Percentiles rank a stretch among this genome's conserved stretches.
Conservation (phyloP, 768 basidiomycete genomes). For the Pleurotus tuoliensis region DNA sequence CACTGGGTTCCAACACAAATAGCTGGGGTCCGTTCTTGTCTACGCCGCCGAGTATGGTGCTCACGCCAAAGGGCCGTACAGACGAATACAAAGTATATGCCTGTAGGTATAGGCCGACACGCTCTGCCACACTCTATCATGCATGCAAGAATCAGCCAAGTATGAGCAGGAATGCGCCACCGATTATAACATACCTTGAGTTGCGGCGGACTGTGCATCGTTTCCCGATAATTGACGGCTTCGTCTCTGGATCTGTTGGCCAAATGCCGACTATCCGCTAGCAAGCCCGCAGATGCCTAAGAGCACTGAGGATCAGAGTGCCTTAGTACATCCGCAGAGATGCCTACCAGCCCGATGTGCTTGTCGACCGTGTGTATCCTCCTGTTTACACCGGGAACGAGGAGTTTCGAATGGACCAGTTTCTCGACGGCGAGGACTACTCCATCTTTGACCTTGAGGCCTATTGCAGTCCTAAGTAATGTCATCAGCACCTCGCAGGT, state of each 20-base stretch:
- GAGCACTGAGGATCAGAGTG: neutral
- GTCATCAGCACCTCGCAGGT: neutral
- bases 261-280: conserved; percentile 90
- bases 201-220: conserved; percentile 68
- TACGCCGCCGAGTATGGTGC: conserved; percentile 84
- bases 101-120: conserved; percentile 87
- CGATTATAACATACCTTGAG: conserved; percentile 57
- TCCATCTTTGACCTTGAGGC: conserved; percentile 91
- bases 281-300: conserved; percentile 88
- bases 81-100: conserved; percentile 97
- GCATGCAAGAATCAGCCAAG: neutral
- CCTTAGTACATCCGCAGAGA: neutral
- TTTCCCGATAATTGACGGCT: conserved; percentile 67
- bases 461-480: conserved; percentile 81
- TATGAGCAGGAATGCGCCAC: neutral
- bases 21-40: conserved; percentile 86
- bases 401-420: conserved; percentile 90
- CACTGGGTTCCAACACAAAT: conserved; percentile 93
- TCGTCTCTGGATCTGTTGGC: conserved; percentile 84
- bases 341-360: conserved; percentile 84
- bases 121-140: conserved; percentile 49
- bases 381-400: conserved; percentile 89
- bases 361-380: conserved; percentile 92
- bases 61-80: conserved; percentile 94
- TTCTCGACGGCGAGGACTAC: conserved; percentile 97